Evolutionary conservation across 2,329 filamentous ascomycete species (phyloP), one percentile per base, ranked within the genome.

Genomic region (Pyricularia sp.): DNA sequence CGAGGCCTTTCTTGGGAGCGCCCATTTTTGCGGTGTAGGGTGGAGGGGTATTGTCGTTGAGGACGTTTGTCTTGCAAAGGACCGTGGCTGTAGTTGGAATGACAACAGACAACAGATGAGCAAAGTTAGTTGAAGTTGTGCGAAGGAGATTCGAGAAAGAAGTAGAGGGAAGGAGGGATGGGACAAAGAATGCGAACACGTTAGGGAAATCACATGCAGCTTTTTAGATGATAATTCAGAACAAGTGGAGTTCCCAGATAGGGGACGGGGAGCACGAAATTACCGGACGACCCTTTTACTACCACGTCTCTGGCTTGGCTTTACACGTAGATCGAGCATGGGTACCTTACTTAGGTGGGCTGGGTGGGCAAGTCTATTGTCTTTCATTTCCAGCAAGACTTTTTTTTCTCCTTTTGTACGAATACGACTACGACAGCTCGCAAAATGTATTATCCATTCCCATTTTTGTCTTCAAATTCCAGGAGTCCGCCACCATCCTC

Each of bases 1-100:
- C 93, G 78, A 97, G 90, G 73, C 63, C 67, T 33, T 68, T 33
- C 42, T 70, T 71, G 64, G 71, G 58, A 42, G 70, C 59, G 17
- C 36, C 55, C 33, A 67, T 69, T 23, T 25, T 59, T 65, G 61
- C 67, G 68, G 58, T 69, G 63, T 33, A n/a, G 3, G 9, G 25
- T 14, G 10, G 42, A 26, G 26, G 25, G 59, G 59, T 63, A 20
- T 12, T 63, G 59, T 63, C 59, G 59, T 63, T 63, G 59, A 63
- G 59, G 59, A 63, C 59, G 12, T 63, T 28, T 26, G 26, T 20
- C n/a, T 14, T 63, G 25, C 6, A 20, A 63, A 63, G 59, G 25
- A 63, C 25, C 12, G 59, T 63, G 26, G 26, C 7, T 26, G 25
- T 63, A 31, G 59, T 20, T 63, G 28, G 25, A 20, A 28, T 4